phyloP scores from a whole-genome alignment of 306 rosid species.

The Cucurbita argyrosperma region DNA sequence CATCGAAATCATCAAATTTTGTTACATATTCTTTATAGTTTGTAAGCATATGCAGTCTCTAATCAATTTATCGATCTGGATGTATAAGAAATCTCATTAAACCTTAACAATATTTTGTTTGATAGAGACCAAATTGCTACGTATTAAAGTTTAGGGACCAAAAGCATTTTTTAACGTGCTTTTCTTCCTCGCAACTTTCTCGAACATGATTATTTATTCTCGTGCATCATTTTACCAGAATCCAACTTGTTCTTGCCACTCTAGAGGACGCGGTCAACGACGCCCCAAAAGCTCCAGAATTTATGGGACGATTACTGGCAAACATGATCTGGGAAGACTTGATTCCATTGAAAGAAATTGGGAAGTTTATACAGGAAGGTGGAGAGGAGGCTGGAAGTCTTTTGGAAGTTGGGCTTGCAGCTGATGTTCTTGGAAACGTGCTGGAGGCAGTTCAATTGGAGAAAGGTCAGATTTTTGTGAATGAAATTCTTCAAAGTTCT shows the following conservation, averaged over 20 bases:
- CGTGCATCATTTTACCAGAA: constrained; percentile 19
- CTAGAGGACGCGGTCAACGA: constrained; percentile 81
- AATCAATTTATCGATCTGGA: too few species aligned
- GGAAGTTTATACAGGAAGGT: constrained; percentile 33
- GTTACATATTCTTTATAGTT: too few species aligned
- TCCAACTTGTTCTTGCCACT: constrained; percentile 36
- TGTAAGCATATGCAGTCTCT: too few species aligned
- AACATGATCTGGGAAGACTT: constrained; percentile 30
- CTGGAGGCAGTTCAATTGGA: constrained; percentile 43
- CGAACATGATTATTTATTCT: neutral
- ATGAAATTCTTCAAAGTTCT: constrained; percentile 24
- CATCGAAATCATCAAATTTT: too few species aligned
- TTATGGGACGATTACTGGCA: constrained; percentile 54
- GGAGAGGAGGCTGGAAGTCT: constrained; percentile 72
- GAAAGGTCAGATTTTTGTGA: constrained; percentile 41
- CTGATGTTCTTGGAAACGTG: constrained; percentile 52
- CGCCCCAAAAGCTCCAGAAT: constrained; percentile 81
- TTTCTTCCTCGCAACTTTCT: neutral
- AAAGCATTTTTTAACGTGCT: too few species aligned
- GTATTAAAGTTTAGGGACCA: too few species aligned
- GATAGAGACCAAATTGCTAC: neutral
- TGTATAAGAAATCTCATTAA: too few species aligned
- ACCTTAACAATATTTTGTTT: too few species aligned
- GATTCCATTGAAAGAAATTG: constrained; percentile 48
- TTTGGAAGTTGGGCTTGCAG: constrained; percentile 49